phyloP scores from a whole-genome alignment of 228 moss, liverwort and hornwort genomes.

The Sphagnum fallax region DNA sequence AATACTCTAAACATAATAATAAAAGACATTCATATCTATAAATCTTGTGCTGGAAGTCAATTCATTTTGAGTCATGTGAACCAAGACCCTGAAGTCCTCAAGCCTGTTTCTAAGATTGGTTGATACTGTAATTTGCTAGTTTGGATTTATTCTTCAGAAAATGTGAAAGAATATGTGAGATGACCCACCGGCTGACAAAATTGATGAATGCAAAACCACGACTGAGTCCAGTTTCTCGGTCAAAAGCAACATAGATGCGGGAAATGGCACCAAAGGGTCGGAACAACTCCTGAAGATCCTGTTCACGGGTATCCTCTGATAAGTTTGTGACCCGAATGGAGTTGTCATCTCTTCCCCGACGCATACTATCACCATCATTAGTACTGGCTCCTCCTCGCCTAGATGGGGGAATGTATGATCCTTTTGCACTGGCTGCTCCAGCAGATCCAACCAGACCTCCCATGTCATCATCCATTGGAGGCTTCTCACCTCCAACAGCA shows the following conservation, averaged over 20 bases:
- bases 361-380: constrained; percentile 90
- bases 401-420: constrained; percentile 90
- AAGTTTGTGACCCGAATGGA: constrained; percentile 90
- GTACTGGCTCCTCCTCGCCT: constrained; percentile 68
- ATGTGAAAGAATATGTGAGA: no score
- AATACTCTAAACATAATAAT: no score
- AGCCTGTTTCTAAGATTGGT: no score
- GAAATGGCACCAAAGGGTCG: constrained; percentile 92
- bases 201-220: constrained; percentile 97
- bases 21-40: no score
- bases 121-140: no score
- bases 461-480: constrained; percentile 72
- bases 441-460: constrained; percentile 21
- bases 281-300: constrained; percentile 96
- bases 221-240: constrained; percentile 90
- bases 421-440: constrained; percentile 48
- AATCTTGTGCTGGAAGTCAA: no score
- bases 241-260: constrained; percentile 91
- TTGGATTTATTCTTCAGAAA: no score
- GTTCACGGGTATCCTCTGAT: constrained; percentile 92
- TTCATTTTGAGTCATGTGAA: no score
- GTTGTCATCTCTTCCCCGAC: constrained; percentile 90
- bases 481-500: constrained; percentile 62
- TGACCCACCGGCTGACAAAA: constrained; percentile 72
- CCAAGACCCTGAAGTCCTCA: no score